These are phyloP conservation scores for Nothophaeocryptopus gaeumannii DNA, from an alignment of 2,329 filamentous ascomycete genomes.

Conservation along the genomic window DNA sequence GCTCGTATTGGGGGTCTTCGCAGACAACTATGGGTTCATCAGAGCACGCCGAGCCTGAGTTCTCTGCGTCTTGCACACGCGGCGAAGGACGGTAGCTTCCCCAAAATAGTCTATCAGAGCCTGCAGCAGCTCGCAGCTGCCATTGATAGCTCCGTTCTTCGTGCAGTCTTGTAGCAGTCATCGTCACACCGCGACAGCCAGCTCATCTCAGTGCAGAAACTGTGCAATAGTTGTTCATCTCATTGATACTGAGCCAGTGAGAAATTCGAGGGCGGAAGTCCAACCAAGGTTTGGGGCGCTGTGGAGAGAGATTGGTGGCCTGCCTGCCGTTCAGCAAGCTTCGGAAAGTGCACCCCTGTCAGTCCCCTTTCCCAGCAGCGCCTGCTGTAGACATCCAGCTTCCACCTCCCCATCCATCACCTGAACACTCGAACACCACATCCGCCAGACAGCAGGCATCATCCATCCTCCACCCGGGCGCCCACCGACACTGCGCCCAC, in stretches of 20 bases:
- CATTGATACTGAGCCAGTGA: no score
- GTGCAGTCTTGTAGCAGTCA: no score
- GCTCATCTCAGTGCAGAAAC: no score
- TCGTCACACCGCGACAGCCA: no score
- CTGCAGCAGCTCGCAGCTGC: no score
- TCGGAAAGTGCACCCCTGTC: constrained; percentile 7
- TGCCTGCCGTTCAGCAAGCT: not conserved
- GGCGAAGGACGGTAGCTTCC: constrained; percentile 4
- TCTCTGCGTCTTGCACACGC: not conserved
- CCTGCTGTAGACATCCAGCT: constrained; percentile 8
- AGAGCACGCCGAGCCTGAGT: not conserved
- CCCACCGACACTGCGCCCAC: constrained; percentile 7
- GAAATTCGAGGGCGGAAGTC: not conserved
- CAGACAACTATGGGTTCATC: no score
- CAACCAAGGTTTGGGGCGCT: constrained; percentile 9
- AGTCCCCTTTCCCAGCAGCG: constrained; percentile 9
- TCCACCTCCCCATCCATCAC: constrained; percentile 10
- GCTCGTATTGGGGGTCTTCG: no score
- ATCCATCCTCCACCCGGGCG: constrained; percentile 7
- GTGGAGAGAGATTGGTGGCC: constrained; percentile 11
- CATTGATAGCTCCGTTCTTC: no score
- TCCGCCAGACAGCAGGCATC: no score
- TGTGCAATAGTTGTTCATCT: no score
- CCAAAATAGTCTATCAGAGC: not conserved
- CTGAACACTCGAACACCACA: constrained; percentile 1